Evolutionary conservation across 306 rosid genomes (phyloP), one percentile per base, ranked within the genome.

Genomic region (Vigna radiata): DNA sequence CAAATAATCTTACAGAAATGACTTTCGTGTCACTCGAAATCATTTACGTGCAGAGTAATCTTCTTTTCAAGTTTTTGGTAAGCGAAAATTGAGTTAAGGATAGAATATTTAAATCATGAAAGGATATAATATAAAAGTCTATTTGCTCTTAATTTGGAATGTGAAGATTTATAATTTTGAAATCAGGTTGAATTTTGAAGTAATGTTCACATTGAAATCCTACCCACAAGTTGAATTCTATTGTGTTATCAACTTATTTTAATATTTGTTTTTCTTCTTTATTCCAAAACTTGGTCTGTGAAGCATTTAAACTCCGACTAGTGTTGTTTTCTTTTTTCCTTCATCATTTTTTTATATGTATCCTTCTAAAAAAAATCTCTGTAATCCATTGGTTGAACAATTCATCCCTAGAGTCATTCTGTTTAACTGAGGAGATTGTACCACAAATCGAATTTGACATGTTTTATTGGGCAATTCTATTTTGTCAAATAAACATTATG

Each of bases 171-270:
- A 69, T 25, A 60, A 36, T 54, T 71, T 25, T 37, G 21, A 75
- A 65, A 76, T 50, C 73, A 19, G 12, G 61, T 60, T 21, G 31
- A 64, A 19, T 64, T 63, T 56, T 61, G 46, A 77, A 80, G 74
- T 17, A 72, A 23, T 59, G 33, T 43, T 52, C 39, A 79, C 47
- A 36, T 17, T 49, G 60, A 69, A 74, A 8, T 10, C 27, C 48
- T 36, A 37, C 43, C 27, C 59, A 66, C 17, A 16, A 58, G 55
- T 29, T 64, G 62, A 58, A 21, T 8, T 9, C 58, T 75, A 39
- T 19, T 66, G 23, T 29, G n/a, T 25, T 55, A 53, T 83, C 21
- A 60, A 15, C 43, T 4, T 50, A 60, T 50, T 56, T 77, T 37
- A 16, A 21, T 77, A 4, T 36, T 11, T 66, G 44, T 75, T 33